phyloP scores from a whole-genome alignment of 805 yeast genomes.

The Komagataella kurtzmanii region DNA sequence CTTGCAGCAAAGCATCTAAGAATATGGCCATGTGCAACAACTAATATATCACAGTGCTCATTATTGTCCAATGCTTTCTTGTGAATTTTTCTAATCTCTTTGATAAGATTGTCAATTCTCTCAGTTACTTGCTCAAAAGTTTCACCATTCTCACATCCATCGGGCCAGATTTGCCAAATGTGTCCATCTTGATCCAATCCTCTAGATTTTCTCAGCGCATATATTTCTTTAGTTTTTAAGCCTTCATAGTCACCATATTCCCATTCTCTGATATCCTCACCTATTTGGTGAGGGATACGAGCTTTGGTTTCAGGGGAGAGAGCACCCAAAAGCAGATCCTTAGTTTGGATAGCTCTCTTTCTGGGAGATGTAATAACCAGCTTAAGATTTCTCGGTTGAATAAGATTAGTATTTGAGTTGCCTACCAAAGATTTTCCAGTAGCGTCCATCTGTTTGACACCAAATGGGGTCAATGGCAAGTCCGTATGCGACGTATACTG shows the following conservation, averaged over 20 bases:
- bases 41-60: slow-evolving; percentile 56
- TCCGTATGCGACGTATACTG: slow-evolving; percentile 87
- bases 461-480: slow-evolving; percentile 62
- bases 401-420: slow-evolving; percentile 30
- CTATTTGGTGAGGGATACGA: slow-evolving; percentile 30
- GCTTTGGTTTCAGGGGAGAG: slow-evolving; percentile 28
- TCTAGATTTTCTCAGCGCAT: slow-evolving; percentile 37
- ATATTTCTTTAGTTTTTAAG: slow-evolving; percentile 50
- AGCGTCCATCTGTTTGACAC: slow-evolving; percentile 59
- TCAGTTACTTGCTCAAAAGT: slow-evolving; percentile 46
- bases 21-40: slow-evolving; percentile 91
- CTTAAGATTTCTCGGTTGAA: slow-evolving; percentile 51
- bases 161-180: slow-evolving; percentile 75
- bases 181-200: slow-evolving; percentile 35
- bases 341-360: slow-evolving; percentile 63
- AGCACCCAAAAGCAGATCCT: slow-evolving; percentile 42
- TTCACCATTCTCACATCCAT: slow-evolving; percentile 93
- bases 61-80: slow-evolving; percentile 32
- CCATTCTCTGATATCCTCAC: slow-evolving; percentile 83
- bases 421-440: slow-evolving; percentile 68
- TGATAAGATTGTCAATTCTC: slow-evolving; percentile 62
- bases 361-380: slow-evolving; percentile 74
- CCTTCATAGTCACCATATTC: slow-evolving; percentile 97
- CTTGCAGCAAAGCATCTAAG: slow-evolving; percentile 80
- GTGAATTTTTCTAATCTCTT: slow-evolving; percentile 50